Base-by-base conservation (phyloP, 2,329 filamentous ascomycete genomes). In the Scedosporium dehoogii region DNA sequence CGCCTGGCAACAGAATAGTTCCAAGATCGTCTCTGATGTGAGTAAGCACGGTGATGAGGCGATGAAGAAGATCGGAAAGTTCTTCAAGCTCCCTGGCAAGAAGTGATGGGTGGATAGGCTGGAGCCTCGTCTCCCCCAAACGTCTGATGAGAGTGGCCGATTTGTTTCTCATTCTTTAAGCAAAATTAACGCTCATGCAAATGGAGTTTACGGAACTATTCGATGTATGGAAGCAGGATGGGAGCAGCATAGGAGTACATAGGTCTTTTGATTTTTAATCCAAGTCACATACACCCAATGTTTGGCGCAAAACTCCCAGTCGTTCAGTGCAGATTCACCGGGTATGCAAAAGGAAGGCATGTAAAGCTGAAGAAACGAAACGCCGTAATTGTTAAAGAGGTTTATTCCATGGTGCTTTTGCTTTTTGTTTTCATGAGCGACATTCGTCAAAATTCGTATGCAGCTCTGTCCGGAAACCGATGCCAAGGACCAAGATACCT, bases 51-150 rank as follows among this genome's bases (percentile, higher is more conserved):
- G 71, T 18, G 73, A 75, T 60, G 71, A 74, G 61, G 70, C 76
- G 60, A 73, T 68, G 10, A 81, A 80, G 73, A 79, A 79, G 67
- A 64, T 81, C 64, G 88, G 88, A 21, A 91, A 90, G 72, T 91
- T 89, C 83, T 74, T 92, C 48, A 89, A 89, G 73, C 74, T 88
- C 62, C 79, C 85, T 33, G 85, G 84, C 6, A 92, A 90, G 81
- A 92, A 91, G 76, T 89, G 66, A 61, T 60, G 4, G 25, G 58
- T 23, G 41, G 59, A 23, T 48, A 58, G 1, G n/a, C 18, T 5
- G 33, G 3, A 5, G 29, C 14, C 9, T 27, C 16, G 9, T n/a
- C 9, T 38, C 10, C 10, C 33, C 10, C 33, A 4, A 38, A 38
- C 33, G 33, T 38, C 33, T 38, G 4, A n/a, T 16, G 6, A 23